A percentile compares a stretch with the other conserved stretches of the same genome.
Conservation (phyloP, 1,139 yeast genomes). For the Yamadazyma atmosphaerica region DNA sequence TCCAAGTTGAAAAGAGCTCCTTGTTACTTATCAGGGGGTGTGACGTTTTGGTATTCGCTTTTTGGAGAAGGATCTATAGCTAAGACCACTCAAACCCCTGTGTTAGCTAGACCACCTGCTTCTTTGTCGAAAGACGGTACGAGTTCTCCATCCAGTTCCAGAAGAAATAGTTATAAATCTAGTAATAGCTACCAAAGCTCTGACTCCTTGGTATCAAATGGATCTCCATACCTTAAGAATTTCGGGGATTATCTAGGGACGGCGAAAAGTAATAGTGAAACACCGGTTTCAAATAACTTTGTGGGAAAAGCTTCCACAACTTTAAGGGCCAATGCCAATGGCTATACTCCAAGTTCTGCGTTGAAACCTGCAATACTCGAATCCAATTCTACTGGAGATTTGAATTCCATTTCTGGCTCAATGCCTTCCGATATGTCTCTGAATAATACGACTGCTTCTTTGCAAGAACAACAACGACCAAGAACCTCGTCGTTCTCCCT, state of each 20-base stretch:
- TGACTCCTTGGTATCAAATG: constrained; percentile 8
- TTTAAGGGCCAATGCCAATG: constrained; percentile 1
- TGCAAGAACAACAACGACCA: too few species aligned
- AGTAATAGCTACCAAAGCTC: constrained; percentile 5
- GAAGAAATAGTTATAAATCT: constrained; percentile 13
- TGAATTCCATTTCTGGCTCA: constrained; percentile 2
- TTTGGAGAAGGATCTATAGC: constrained; percentile 33
- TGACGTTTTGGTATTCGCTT: constrained; percentile 35
- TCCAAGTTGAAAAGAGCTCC: constrained; percentile 36
- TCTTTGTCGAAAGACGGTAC: constrained; percentile 20
- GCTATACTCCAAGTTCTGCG: constrained; percentile 14
- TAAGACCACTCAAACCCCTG: constrained; percentile 16
- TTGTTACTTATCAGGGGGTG: constrained; percentile 42
- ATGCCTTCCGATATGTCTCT: too few species aligned
- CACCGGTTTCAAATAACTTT: constrained; percentile 21
- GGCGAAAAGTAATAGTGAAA: constrained; percentile 25
- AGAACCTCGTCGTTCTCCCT: too few species aligned
- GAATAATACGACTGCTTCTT: too few species aligned
- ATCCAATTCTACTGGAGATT: constrained; percentile 1
- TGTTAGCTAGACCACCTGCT: constrained; percentile 25
- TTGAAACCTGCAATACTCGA: constrained; percentile 2
- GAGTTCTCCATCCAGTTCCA: constrained; percentile 12
- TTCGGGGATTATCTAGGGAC: constrained; percentile 43
- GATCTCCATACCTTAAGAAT: constrained; percentile 34
- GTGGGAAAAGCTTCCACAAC: constrained; percentile 3